Percentiles rank a stretch among this genome's conserved stretches.
These are phyloP conservation scores for Tribonema minus DNA, from an alignment of 108 stramenopile species.

Conservation along the genomic window DNA sequence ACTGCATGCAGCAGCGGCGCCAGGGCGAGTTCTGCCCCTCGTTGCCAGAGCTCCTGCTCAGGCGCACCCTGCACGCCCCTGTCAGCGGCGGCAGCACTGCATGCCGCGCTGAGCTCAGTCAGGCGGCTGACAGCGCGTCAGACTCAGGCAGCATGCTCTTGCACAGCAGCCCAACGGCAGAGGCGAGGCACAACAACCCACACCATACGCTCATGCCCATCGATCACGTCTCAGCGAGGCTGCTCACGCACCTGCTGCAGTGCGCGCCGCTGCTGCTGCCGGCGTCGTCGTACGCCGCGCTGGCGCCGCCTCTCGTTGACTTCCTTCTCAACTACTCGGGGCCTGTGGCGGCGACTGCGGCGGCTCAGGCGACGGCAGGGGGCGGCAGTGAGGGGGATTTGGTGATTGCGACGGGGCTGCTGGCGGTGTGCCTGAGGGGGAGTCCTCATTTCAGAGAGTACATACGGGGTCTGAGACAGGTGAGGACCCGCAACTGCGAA, in stretches of 20 bases:
- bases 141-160: too few species aligned
- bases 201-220: too few species aligned
- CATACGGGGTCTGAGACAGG: conserved; percentile 8
- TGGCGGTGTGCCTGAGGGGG: conserved; percentile 28
- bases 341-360: neutral
- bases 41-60: neutral
- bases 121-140: neutral
- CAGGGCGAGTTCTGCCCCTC: neutral
- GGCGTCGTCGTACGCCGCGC: conserved; percentile 37
- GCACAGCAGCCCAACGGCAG: too few species aligned
- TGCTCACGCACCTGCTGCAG: conserved; percentile 30
- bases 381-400: neutral
- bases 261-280: conserved; percentile 24
- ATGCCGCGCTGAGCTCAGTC: neutral
- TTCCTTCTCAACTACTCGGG: neutral
- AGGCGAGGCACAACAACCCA: too few species aligned
- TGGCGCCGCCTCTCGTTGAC: conserved; percentile 25
- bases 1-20: neutral
- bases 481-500: neutral
- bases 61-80: neutral
- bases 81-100: neutral
- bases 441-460: conserved; percentile 45
- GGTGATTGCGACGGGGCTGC: neutral
- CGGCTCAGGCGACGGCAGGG: neutral
- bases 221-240: conserved; percentile 11